Percentiles rank a stretch among this genome's conserved stretches.
Conservation (phyloP, 2,329 filamentous ascomycete genomes). For the Fusarium longipes region DNA sequence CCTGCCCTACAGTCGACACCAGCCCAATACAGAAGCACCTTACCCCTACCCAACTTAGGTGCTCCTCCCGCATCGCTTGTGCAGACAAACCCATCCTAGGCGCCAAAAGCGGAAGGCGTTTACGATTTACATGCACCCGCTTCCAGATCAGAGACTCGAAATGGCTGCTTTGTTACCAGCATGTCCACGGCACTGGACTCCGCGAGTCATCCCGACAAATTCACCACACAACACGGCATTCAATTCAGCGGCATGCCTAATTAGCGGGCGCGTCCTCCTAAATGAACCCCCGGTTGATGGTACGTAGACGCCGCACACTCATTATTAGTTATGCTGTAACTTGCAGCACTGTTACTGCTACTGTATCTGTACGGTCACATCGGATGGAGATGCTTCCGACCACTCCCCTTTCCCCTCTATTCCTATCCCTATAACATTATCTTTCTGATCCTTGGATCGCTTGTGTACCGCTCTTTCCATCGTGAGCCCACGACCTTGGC, state of each 20-base stretch:
- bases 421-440: conserved; percentile 11
- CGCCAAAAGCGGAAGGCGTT: conserved; percentile 46
- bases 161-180: conserved; percentile 10
- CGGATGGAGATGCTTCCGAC: conserved; percentile 10
- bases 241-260: conserved; percentile 38
- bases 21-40: background rate
- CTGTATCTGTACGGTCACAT: conserved; percentile 11
- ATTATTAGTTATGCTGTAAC: background rate
- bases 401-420: conserved; percentile 16
- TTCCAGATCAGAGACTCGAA: conserved; percentile 14
- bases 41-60: conserved; percentile 13
- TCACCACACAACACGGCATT: conserved; percentile 35
- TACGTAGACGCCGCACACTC: background rate
- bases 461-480: conserved; percentile 30
- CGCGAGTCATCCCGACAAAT: conserved; percentile 29
- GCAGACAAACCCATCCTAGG: conserved; percentile 20
- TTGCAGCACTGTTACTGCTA: background rate
- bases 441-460: conserved; percentile 27
- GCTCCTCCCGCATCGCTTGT: conserved; percentile 33
- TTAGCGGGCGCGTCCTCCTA: conserved; percentile 35
- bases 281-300: conserved; percentile 17
- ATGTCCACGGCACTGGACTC: conserved; percentile 25
- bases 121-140: conserved; percentile 39
- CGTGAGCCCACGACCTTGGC: conserved; percentile 40
- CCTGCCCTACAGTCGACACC: conserved; percentile 8